These are phyloP conservation scores for Leccinum aurantiacum DNA, from an alignment of 768 basidiomycete genomes.

Conservation along the genomic window DNA sequence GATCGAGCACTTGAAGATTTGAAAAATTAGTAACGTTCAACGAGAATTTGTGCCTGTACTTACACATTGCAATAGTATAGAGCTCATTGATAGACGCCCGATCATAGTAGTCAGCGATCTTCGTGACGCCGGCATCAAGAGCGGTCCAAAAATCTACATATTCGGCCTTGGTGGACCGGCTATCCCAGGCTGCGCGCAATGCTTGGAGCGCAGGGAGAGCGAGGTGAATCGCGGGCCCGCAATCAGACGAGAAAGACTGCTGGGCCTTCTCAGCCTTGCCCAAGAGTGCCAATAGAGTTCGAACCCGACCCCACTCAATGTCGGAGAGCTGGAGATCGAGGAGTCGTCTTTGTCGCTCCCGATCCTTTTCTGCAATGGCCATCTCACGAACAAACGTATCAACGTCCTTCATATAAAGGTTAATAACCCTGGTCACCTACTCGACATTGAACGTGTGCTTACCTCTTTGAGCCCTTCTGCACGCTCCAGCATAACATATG, in stretches of 20 bases:
- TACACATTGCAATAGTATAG: background rate
- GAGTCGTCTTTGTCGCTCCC: background rate
- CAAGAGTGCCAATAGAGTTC: background rate
- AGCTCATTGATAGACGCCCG: background rate
- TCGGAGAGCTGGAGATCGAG: background rate
- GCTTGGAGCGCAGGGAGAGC: background rate
- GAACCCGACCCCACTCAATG: background rate
- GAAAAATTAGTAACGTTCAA: background rate
- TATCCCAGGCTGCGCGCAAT: background rate
- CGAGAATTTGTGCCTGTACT: background rate
- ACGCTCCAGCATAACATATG: background rate
- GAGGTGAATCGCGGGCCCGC: background rate
- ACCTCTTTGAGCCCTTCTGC: background rate
- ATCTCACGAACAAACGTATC: background rate
- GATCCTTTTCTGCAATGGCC: background rate
- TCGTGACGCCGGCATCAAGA: background rate
- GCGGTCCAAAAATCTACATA: background rate
- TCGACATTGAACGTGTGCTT: background rate
- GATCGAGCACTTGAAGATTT: background rate
- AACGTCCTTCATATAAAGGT: background rate
- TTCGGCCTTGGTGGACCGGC: background rate
- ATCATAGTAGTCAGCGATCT: background rate
- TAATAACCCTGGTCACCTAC: background rate
- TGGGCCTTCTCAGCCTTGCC: background rate
- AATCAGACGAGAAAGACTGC: background rate